phyloP scores from a whole-genome alignment of 2,329 filamentous ascomycete genomes.

The Fusarium caatingaense region DNA sequence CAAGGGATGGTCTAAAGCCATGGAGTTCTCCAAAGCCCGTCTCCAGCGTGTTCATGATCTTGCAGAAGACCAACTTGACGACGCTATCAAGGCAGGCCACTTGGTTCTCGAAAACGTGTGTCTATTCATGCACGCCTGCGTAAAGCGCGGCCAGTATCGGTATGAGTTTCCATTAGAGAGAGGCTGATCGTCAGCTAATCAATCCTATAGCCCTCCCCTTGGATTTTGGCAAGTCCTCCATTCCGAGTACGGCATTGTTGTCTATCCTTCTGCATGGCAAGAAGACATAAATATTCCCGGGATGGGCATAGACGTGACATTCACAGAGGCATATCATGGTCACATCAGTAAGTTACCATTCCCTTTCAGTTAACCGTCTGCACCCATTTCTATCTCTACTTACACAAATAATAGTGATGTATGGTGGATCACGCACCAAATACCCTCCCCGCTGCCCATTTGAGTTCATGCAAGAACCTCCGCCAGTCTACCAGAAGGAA shows the following conservation, averaged over 20 bases:
- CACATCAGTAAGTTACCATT: slow-evolving; percentile 50
- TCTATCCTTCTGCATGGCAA: slow-evolving; percentile 55
- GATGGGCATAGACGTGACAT: slow-evolving; percentile 50
- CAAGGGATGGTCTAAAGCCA: slow-evolving; percentile 54
- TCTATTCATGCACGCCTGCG: slow-evolving; percentile 54
- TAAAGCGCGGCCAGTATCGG: slow-evolving; percentile 54
- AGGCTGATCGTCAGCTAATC: slow-evolving; percentile 2
- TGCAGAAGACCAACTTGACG: slow-evolving; percentile 50
- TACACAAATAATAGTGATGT: slow-evolving; percentile 49
- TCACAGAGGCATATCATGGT: slow-evolving; percentile 52
- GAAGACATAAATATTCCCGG: slow-evolving; percentile 51
- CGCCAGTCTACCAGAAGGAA: slow-evolving; percentile 51
- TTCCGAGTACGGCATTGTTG: slow-evolving; percentile 55
- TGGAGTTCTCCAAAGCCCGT: slow-evolving; percentile 51
- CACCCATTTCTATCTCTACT: slow-evolving; percentile 1
- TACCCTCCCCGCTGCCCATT: slow-evolving; percentile 54
- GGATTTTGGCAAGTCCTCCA: slow-evolving; percentile 55
- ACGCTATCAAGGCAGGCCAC: slow-evolving; percentile 49
- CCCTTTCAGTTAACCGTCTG: background rate
- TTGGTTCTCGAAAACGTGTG: slow-evolving; percentile 55
- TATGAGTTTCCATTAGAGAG: slow-evolving; percentile 28
- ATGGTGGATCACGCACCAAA: slow-evolving; percentile 45
- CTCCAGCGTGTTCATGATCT: slow-evolving; percentile 49
- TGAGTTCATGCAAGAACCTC: slow-evolving; percentile 53
- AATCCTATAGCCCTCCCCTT: slow-evolving; percentile 47